Conservation (phyloP, 164 flowering plant genomes). For the Chloranthus sessilifolius region DNA sequence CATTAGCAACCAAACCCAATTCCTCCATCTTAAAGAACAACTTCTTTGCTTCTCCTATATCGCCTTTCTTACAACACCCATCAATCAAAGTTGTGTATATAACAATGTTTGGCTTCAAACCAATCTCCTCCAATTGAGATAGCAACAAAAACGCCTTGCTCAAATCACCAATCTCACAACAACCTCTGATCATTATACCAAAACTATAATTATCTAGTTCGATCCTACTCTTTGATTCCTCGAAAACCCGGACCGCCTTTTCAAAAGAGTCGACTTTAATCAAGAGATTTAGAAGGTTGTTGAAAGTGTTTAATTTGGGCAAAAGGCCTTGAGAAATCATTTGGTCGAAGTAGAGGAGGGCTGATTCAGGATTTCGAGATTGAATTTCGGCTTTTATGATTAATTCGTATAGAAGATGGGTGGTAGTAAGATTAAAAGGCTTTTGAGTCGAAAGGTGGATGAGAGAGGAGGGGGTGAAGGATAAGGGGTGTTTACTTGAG, state of each 20-base stretch:
- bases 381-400: slow-evolving; percentile 37
- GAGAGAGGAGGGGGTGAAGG: slow-evolving; percentile 31
- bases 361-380: slow-evolving; percentile 27
- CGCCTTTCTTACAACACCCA: slow-evolving; percentile 63
- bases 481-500: slow-evolving; percentile 29
- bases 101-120: slow-evolving; percentile 48
- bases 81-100: slow-evolving; percentile 66
- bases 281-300: slow-evolving; percentile 31
- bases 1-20: slow-evolving; percentile 58
- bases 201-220: slow-evolving; percentile 47
- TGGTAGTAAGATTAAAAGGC: slow-evolving; percentile 1
- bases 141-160: slow-evolving; percentile 42
- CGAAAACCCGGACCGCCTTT: slow-evolving; percentile 40
- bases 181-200: slow-evolving; percentile 66
- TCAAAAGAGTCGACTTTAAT: slow-evolving; percentile 27
- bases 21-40: slow-evolving; percentile 50
- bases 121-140: slow-evolving; percentile 27
- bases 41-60: slow-evolving; percentile 33
- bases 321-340: slow-evolving; percentile 32
- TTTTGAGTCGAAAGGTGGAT: slow-evolving; percentile 23
- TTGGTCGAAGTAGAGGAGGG: slow-evolving; percentile 33
- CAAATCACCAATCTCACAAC: slow-evolving; percentile 47
- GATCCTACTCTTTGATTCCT: slow-evolving; percentile 20
- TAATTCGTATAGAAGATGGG: slow-evolving; percentile 26
- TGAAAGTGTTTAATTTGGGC: slow-evolving; percentile 39